Evolutionary conservation across 2,329 filamentous ascomycete genomes (phyloP).

Genomic region (Fusarium fracticaudum): DNA sequence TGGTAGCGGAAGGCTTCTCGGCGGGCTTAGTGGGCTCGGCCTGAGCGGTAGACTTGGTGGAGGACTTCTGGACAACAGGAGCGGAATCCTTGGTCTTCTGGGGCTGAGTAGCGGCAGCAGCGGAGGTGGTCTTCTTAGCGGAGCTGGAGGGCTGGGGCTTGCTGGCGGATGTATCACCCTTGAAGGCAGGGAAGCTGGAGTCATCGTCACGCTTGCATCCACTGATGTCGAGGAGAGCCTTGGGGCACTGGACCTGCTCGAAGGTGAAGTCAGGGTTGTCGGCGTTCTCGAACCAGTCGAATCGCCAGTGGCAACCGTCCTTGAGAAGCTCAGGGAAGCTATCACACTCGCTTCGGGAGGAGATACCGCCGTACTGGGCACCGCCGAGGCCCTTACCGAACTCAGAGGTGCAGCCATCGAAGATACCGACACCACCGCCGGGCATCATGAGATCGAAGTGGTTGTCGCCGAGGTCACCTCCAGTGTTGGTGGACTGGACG

Average conservation of each 20-base stretch:
- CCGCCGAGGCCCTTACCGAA: constrained; percentile 58
- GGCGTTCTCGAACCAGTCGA: constrained; percentile 69
- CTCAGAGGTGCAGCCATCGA: constrained; percentile 61
- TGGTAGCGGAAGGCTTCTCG: background rate
- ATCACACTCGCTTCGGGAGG: constrained; percentile 60
- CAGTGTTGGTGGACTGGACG: constrained; percentile 72
- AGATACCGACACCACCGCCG: constrained; percentile 65
- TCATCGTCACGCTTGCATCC: constrained; percentile 50
- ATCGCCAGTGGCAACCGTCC: constrained; percentile 70
- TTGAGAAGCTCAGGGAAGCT: constrained; percentile 63
- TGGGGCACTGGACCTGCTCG: constrained; percentile 65
- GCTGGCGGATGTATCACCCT: constrained; percentile 13
- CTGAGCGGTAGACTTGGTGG: constrained; percentile 10
- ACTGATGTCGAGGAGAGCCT: constrained; percentile 54
- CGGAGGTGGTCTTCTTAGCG: background rate
- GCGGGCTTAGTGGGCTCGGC: constrained; percentile 8
- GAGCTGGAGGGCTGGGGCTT: constrained; percentile 13
- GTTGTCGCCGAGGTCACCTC: constrained; percentile 63
- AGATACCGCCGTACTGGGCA: constrained; percentile 66
- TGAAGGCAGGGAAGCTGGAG: constrained; percentile 40
- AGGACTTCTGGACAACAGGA: constrained; percentile 23
- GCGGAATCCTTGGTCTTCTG: constrained; percentile 15
- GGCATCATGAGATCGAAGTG: constrained; percentile 69
- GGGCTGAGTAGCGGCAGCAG: constrained; percentile 1
- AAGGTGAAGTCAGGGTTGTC: constrained; percentile 67